Evolutionary conservation across 2,329 filamentous ascomycete genomes (phyloP).

Genomic region (Fusarium succisae): DNA sequence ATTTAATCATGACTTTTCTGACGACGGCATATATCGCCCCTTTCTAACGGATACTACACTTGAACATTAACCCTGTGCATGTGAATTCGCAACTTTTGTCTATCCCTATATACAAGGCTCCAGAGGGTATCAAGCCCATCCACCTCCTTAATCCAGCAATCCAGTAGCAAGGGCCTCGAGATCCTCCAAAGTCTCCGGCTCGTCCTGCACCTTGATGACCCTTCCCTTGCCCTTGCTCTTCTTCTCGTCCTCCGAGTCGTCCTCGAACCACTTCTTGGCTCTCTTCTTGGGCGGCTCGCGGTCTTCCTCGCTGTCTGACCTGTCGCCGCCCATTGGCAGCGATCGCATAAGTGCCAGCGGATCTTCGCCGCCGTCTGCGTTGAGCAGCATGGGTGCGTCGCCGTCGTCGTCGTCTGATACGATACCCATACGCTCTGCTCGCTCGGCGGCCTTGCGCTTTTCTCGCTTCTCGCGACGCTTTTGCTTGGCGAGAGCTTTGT

Average conservation of each 20-base stretch:
- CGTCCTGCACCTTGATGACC: constrained; percentile 69
- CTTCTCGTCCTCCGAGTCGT: constrained; percentile 67
- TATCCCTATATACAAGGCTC: constrained; percentile 26
- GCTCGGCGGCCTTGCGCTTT: constrained; percentile 75
- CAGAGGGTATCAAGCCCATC: constrained; percentile 44
- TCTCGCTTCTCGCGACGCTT: constrained; percentile 81
- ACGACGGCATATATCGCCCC: neutral
- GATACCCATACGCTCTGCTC: constrained; percentile 48
- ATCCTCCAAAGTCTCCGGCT: constrained; percentile 83
- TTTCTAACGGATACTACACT: neutral
- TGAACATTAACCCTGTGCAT: constrained; percentile 15
- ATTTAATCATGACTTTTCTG: constrained; percentile 12
- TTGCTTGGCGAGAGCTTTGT: constrained; percentile 82
- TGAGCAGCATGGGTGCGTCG: constrained; percentile 48
- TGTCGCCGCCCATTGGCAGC: constrained; percentile 58
- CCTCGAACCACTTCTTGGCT: constrained; percentile 82
- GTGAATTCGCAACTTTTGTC: constrained; percentile 31
- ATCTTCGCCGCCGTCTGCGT: constrained; percentile 41
- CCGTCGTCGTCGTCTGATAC: constrained; percentile 41
- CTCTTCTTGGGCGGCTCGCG: constrained; percentile 61
- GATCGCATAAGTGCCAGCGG: constrained; percentile 66
- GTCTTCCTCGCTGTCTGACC: constrained; percentile 50
- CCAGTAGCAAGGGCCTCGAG: constrained; percentile 79
- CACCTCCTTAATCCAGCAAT: constrained; percentile 62
- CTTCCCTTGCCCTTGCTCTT: constrained; percentile 57